These are phyloP conservation scores for Cucurbita pepo DNA, from an alignment of 306 rosid species.

Conservation along the genomic window DNA sequence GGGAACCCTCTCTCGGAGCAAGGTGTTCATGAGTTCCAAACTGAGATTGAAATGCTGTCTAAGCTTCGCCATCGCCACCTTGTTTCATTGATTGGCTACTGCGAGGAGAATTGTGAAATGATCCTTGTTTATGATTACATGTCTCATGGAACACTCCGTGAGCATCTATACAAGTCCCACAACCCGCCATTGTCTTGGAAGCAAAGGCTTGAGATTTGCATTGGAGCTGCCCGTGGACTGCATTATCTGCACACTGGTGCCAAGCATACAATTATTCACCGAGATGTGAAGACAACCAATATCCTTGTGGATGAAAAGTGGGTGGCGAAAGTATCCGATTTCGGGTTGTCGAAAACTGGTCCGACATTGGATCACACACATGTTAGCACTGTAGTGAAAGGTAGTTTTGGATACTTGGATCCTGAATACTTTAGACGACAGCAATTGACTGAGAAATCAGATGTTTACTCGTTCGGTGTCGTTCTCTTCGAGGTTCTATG, in stretches of 20 bases:
- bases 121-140: constrained; percentile 92
- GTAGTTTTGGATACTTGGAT: constrained; percentile 97
- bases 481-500: constrained; percentile 87
- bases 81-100: constrained; percentile 86
- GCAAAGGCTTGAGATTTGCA: constrained; percentile 98
- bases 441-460: constrained; percentile 92
- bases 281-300: constrained; percentile 96
- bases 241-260: constrained; percentile 99
- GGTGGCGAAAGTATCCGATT: constrained; percentile 98
- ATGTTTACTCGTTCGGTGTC: constrained; percentile 95
- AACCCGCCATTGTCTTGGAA: constrained; percentile 97
- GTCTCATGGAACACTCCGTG: constrained; percentile 91
- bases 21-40: constrained; percentile 95
- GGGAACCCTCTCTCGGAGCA: constrained; percentile 96
- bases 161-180: constrained; percentile 94
- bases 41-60: constrained; percentile 99
- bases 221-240: constrained; percentile 94
- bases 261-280: constrained; percentile 89
- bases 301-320: constrained; percentile 91
- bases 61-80: constrained; percentile 99
- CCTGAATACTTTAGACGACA: constrained; percentile 98
- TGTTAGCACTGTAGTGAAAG: constrained; percentile 96
- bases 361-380: constrained; percentile 95
- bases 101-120: constrained; percentile 95
- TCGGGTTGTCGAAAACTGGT: constrained; percentile 94